Evolutionary conservation across 2,329 filamentous ascomycete genomes (phyloP).

Genomic region (Curvularia sp.): DNA sequence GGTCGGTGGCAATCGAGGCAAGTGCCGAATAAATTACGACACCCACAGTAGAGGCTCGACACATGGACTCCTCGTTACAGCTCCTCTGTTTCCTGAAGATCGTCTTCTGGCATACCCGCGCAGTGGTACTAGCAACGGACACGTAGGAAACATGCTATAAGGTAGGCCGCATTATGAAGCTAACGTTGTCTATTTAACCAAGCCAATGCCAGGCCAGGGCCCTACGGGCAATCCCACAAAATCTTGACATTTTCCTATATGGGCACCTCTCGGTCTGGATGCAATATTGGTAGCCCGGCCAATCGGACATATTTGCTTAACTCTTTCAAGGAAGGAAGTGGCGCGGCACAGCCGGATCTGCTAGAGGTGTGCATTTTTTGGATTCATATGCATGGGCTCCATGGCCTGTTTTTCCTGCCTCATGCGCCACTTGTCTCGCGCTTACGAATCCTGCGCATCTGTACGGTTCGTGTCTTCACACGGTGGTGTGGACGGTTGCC

Average conservation of each 20-base stretch:
- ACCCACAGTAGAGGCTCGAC: background rate
- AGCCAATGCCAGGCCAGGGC: background rate
- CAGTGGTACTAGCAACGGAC: background rate
- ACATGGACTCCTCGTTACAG: background rate
- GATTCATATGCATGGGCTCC: slow-evolving; percentile 14
- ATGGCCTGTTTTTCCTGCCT: background rate
- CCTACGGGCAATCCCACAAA: background rate
- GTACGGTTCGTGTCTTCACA: slow-evolving; percentile 23
- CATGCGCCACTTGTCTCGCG: slow-evolving; percentile 4
- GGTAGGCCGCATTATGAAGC: background rate
- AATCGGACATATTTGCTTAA: slow-evolving; percentile 19
- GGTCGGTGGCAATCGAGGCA: background rate
- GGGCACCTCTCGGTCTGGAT: background rate
- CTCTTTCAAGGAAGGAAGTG: slow-evolving; percentile 9
- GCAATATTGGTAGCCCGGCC: slow-evolving; percentile 13
- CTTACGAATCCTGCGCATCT: slow-evolving; percentile 5
- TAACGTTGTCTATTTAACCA: background rate
- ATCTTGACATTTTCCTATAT: background rate
- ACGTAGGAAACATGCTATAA: background rate
- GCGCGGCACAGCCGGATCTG: slow-evolving; percentile 15
- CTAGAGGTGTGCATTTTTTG: background rate
- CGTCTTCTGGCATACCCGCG: background rate
- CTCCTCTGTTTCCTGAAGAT: background rate
- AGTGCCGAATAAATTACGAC: background rate
- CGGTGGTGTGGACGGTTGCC: slow-evolving; percentile 28